Base-by-base conservation (phyloP, 352 stramenopile species). In the Peronospora belbahrii region DNA sequence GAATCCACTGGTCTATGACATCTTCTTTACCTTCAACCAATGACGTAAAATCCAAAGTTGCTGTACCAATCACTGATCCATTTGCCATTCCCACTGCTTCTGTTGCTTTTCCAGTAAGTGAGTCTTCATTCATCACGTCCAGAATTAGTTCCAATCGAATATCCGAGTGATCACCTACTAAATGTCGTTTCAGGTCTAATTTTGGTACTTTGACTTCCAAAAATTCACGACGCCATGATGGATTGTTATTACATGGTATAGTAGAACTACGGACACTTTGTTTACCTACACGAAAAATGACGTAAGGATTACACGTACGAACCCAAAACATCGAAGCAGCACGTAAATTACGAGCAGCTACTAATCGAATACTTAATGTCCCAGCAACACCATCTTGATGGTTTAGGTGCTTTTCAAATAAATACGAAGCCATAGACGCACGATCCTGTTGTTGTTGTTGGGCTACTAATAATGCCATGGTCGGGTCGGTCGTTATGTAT, bases 91-190 rank as follows among this genome's bases (percentile, higher is more conserved):
- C 78, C 25, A 90, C 75, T n/a, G 67, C 72, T 47, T 90, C 75
- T 18, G 78, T 88, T 14, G 78, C 78, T 45, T 78, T 83, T 27
- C 78, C 78, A 11, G 76, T 83, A 35, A 85, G 48, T 48, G 75
- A 85, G 50, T 90, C 75, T 24, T 90, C 78, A 55, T 87, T 90
- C 78, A 90, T 90, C 14, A 70, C 74, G 53, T 90, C 78, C 14
- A 90, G 56, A 14, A 70, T 81, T 20, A 90, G 67, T 49, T 90
- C 78, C 39, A 88, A 42, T 2, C 75, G 69, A 48, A 85, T 60
- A 53, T 88, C 62, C 42, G 78, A 90, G 59, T 90, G 75, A 22
- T 86, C 71, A 8, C 59, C 54, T 20, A 83, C 42, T 27, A 70
- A 70, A 28, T 59, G 47, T 25, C 67, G 71, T 48, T 84, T 83